phyloP scores from a whole-genome alignment of 768 basidiomycete species.

The Russula ochroleuca region DNA sequence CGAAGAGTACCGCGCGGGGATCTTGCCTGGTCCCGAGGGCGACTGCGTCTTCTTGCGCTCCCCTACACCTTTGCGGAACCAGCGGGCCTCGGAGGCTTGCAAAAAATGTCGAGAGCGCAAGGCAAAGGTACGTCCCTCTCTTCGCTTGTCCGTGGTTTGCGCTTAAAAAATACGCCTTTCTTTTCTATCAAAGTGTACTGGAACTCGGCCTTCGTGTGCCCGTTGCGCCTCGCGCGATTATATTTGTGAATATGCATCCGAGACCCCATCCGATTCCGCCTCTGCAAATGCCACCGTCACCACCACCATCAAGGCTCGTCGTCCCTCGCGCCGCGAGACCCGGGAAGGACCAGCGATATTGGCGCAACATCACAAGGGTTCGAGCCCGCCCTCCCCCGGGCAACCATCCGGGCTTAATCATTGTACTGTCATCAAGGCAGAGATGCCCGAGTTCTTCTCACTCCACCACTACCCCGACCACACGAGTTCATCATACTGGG shows the following conservation, averaged over 20 bases:
- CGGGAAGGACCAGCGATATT: not conserved
- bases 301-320: conserved; percentile 6
- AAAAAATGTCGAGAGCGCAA: conserved; percentile 40
- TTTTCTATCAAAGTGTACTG: conserved; percentile 34
- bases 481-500: conserved; percentile 21
- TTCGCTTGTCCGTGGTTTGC: not conserved
- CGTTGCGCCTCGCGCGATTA: conserved; percentile 37
- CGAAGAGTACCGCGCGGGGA: conserved; percentile 34
- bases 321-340: conserved; percentile 16
- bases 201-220: conserved; percentile 36
- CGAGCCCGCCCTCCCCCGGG: not conserved
- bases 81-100: conserved; percentile 38
- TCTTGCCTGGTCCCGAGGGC: conserved; percentile 39
- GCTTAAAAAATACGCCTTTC: conserved; percentile 5
- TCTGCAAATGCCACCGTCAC: conserved; percentile 9
- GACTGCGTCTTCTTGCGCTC: conserved; percentile 39
- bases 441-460: conserved; percentile 15
- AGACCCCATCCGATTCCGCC: conserved; percentile 22
- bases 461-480: conserved; percentile 23
- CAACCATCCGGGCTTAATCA: not conserved
- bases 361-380: not conserved
- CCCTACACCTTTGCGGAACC: conserved; percentile 38
- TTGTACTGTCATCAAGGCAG: conserved; percentile 17
- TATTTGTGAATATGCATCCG: conserved; percentile 35
- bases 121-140: conserved; percentile 35